Conservation (phyloP, 2,329 filamentous ascomycete species). For the Colletotrichum nymphaeae region DNA sequence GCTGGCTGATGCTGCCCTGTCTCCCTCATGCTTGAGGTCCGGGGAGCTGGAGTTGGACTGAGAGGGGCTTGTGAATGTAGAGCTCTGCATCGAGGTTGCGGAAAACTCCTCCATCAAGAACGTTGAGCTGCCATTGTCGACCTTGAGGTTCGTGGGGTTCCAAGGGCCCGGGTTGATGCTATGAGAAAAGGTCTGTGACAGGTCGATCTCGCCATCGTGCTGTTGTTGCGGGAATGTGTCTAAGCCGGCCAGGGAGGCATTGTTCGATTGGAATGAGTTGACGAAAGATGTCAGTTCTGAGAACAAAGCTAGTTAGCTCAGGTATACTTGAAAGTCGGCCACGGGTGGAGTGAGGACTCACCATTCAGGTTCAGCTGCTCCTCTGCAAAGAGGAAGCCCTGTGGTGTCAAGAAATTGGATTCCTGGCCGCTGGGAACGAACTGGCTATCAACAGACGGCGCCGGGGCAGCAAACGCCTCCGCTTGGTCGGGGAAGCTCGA, state of each 20-base stretch:
- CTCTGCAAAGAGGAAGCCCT: slow-evolving; percentile 52
- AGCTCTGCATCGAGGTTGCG: slow-evolving; percentile 45
- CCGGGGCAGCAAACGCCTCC: slow-evolving; percentile 45
- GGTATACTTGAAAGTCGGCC: not conserved
- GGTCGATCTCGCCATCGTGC: slow-evolving; percentile 46
- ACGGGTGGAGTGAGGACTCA: slow-evolving; percentile 37
- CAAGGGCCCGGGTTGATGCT: slow-evolving; percentile 52
- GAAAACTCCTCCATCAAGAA: slow-evolving; percentile 54
- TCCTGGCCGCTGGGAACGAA: slow-evolving; percentile 43
- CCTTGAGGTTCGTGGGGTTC: slow-evolving; percentile 51
- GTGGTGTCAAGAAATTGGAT: slow-evolving; percentile 49
- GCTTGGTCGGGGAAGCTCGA: slow-evolving; percentile 47
- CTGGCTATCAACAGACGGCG: slow-evolving; percentile 42
- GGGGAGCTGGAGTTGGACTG: slow-evolving; percentile 40
- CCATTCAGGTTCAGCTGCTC: slow-evolving; percentile 47
- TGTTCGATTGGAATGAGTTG: slow-evolving; percentile 45
- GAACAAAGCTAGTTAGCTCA: not conserved
- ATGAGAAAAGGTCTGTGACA: slow-evolving; percentile 46
- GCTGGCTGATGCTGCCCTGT: slow-evolving; percentile 43
- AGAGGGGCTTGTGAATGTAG: slow-evolving; percentile 43
- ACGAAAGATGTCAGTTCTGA: slow-evolving; percentile 40
- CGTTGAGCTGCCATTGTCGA: slow-evolving; percentile 44
- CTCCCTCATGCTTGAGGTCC: slow-evolving; percentile 42
- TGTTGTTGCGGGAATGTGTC: slow-evolving; percentile 38
- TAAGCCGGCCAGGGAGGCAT: slow-evolving; percentile 39